Conservation (phyloP, 2,329 filamentous ascomycete genomes). For the Metarhizium album region DNA sequence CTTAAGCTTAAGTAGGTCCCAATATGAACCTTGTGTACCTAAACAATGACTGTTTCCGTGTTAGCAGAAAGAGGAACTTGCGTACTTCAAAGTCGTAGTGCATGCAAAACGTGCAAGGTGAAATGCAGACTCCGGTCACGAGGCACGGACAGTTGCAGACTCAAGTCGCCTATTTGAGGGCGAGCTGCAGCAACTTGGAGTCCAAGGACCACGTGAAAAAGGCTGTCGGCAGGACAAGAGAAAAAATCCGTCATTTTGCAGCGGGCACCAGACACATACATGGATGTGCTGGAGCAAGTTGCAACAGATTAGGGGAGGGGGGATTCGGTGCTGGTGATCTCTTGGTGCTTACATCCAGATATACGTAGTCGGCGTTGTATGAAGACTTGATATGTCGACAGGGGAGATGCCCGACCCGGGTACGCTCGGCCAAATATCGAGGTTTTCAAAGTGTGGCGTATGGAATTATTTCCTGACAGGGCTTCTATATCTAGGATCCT, state of each 20-base stretch:
- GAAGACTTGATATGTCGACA: neutral
- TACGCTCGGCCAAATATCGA: neutral
- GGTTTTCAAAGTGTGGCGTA: neutral
- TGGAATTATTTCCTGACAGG: neutral
- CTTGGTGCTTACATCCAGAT: neutral
- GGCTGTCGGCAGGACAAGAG: neutral
- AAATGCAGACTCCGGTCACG: conserved; percentile 11
- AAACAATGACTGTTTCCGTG: neutral
- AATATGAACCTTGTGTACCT: conserved; percentile 1
- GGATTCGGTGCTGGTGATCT: neutral
- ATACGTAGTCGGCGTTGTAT: neutral
- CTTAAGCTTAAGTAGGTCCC: neutral
- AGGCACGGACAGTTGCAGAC: conserved; percentile 18
- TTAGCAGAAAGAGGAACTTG: neutral
- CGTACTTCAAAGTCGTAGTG: neutral
- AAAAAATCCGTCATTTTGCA: neutral
- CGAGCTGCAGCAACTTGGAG: conserved; percentile 4
- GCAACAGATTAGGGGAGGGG: neutral
- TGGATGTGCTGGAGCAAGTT: neutral
- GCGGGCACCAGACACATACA: neutral
- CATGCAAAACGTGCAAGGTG: conserved; percentile 1
- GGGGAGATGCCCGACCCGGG: neutral
- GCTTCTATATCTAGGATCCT: neutral
- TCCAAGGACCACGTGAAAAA: neutral
- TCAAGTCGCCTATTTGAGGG: conserved; percentile 11